Percentiles rank a stretch among this genome's conserved stretches.
Evolutionary conservation across 768 basidiomycete species (phyloP).

Genomic region (Mrakia frigida): DNA sequence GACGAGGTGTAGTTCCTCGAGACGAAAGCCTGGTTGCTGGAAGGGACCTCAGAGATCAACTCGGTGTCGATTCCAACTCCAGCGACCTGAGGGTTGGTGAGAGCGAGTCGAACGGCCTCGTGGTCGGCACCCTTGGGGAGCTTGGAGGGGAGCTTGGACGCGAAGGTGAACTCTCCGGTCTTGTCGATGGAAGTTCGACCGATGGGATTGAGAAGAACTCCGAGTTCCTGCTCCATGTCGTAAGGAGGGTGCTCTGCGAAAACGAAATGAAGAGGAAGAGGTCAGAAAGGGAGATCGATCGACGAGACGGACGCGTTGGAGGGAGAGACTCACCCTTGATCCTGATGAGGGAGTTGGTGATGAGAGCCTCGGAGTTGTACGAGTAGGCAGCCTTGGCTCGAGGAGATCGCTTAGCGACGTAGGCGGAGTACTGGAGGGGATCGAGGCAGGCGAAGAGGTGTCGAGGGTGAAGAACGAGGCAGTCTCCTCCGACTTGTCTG

Average conservation of each 20-base stretch:
- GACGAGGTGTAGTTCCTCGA: conserved; percentile 85
- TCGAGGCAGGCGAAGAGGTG: conserved; percentile 81
- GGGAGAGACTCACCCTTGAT: conserved; percentile 55
- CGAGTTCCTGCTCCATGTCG: conserved; percentile 71
- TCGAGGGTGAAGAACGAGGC: conserved; percentile 81
- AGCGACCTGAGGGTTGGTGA: conserved; percentile 44
- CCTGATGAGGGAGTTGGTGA: conserved; percentile 83
- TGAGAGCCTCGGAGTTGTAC: conserved; percentile 86
- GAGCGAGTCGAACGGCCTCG: conserved; percentile 28
- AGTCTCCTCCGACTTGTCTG: conserved; percentile 62
- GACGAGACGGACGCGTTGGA: neutral
- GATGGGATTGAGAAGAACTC: conserved; percentile 84
- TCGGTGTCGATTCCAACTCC: conserved; percentile 74
- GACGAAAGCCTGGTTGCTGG: conserved; percentile 79
- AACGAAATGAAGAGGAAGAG: neutral
- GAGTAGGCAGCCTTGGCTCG: conserved; percentile 49
- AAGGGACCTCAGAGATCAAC: conserved; percentile 86
- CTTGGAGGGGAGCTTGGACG: conserved; percentile 54
- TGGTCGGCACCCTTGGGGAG: conserved; percentile 24
- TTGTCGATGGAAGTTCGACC: conserved; percentile 65
- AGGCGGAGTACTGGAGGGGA: conserved; percentile 68
- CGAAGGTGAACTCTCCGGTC: conserved; percentile 84
- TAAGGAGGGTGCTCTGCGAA: conserved; percentile 72
- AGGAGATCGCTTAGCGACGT: conserved; percentile 60
- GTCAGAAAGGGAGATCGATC: neutral